Conservation (phyloP, 352 stramenopile species). For the Thalassiosira mediterranea region DNA sequence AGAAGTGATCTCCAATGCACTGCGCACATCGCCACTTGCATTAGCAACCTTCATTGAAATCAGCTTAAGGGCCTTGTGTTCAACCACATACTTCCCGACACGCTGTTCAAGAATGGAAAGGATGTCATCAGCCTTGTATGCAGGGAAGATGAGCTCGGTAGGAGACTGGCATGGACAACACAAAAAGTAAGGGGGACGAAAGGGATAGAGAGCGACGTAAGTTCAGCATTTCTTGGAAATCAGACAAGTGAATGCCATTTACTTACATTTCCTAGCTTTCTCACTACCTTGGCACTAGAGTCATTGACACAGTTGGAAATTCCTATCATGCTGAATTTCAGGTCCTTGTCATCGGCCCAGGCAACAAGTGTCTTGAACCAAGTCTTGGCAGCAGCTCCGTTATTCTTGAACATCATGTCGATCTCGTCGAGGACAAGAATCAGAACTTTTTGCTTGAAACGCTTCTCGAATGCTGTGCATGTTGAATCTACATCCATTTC, state of each 20-base stretch:
- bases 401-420: constrained; percentile 60
- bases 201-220: too few species aligned
- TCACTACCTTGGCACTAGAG: constrained; percentile 41
- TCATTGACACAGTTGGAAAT: constrained; percentile 77
- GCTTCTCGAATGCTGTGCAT: constrained; percentile 18
- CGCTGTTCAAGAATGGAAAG: constrained; percentile 52
- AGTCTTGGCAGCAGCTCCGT: constrained; percentile 26
- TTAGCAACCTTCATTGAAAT: constrained; percentile 60
- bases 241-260: constrained; percentile 11
- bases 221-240: too few species aligned
- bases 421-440: constrained; percentile 77
- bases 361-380: constrained; percentile 53
- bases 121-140: constrained; percentile 64
- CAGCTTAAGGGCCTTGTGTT: constrained; percentile 61
- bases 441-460: constrained; percentile 38
- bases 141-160: constrained; percentile 52
- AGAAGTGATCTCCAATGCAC: constrained; percentile 60
- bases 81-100: constrained; percentile 58
- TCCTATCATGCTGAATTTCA: constrained; percentile 67
- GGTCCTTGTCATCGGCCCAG: constrained; percentile 42
- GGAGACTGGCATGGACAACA: constrained; percentile 37
- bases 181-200: constrained; percentile 9
- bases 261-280: constrained; percentile 66
- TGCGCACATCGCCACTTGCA: constrained; percentile 64
- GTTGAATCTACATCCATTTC: constrained; percentile 28